Evolutionary conservation across 106 monocot species (phyloP), one percentile per base, ranked within the genome.

Genomic region (Apostasia ramifera): DNA sequence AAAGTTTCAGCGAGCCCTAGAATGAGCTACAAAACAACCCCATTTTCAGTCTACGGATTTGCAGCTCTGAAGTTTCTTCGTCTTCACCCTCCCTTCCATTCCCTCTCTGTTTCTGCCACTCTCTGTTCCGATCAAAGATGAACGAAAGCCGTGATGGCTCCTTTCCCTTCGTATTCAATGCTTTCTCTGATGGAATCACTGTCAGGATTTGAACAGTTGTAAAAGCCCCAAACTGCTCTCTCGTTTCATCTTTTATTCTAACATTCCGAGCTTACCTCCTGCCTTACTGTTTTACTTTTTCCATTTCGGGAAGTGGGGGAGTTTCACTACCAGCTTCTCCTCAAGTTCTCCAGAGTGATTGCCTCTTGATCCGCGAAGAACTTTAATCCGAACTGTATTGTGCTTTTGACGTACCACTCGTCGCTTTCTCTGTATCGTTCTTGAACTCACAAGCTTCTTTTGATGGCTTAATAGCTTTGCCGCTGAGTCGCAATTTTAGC

Each of bases 121-220:
- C n/a, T 15, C 55, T 56, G 2, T 40, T 59, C 59, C 1, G 40
- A 59, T 59, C 59, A 8, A 3, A 59, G 40, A 10, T 39, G 8
- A 10, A 53, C 8, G 8, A 10, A 59, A 39, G 40, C 0, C 37
- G 6, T 58, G 43, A 61, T 61, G 11, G 40, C 61, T 62, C 39
- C 10, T 10, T 13, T 44, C 40, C n/a, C 62, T 3, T 62, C 62
- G 44, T 44, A 44, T 62, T 62, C 44, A 62, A 43, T 62, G 62
- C 44, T 41, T 62, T 62, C 50, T 62, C 62, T 43, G 44, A 62
- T 9, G 44, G 62, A 62, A 62, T 62, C 62, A 44, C 44, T 62
- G 59, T 39, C 59, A 59, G 40, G 59, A 59, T 62, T 42, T 44
- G 62, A 62, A 44, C 62, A 26, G 26, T 26, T 26, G 26, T 26